Base-by-base conservation (phyloP, 2,329 filamentous ascomycete species). In the Anthostomella pinea region DNA sequence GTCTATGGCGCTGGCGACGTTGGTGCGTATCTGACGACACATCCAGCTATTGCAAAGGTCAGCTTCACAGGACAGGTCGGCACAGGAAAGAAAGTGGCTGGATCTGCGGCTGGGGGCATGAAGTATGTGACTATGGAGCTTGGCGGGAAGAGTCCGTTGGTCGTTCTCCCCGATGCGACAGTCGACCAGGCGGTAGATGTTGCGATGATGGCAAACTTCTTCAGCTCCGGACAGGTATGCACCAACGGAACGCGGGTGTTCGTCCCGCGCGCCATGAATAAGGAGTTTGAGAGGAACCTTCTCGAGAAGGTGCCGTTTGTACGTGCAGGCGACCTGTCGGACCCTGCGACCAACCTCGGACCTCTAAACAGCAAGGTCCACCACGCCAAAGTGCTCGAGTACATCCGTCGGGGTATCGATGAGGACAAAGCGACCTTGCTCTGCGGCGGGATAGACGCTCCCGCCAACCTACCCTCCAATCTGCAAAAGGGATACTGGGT, bases 141-240 rank as follows among this genome's bases (percentile, higher is more conserved):
- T 0, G 89, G 89, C 36, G 89, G 89, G 32, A 95, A 95, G 67
- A 88, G 83, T 42, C 86, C 88, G 1, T 70, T 88, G 26, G 70
- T 95, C 33, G 73, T 95, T 30, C 77, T 95, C 1, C 85, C 86
- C 1, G 88, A 94, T 54, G 85, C 85, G 11, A 79, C 87, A 33
- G 63, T 91, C 14, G 81, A 87, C 29, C 78, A 79, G 53, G 89
- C 89, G n/a, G 89, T 87, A 21, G 83, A 95, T 54, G 85, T 87
- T 19, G 88, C 87, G 46, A 90, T 95, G 84, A 87, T 94, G 72
- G 89, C 88, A 52, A 95, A 95, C 64, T 95, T 95, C 68, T 95
- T 86, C 72, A 89, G 84, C 49, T 86, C 85, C 0, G 89, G 89
- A 19, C 89, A 95, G 64, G 88, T 95, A 33, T 95, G 89, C 73